Base-by-base conservation (phyloP, 2,329 filamentous ascomycete species). In the Ophiocordyceps camponoti-rufipedis region DNA sequence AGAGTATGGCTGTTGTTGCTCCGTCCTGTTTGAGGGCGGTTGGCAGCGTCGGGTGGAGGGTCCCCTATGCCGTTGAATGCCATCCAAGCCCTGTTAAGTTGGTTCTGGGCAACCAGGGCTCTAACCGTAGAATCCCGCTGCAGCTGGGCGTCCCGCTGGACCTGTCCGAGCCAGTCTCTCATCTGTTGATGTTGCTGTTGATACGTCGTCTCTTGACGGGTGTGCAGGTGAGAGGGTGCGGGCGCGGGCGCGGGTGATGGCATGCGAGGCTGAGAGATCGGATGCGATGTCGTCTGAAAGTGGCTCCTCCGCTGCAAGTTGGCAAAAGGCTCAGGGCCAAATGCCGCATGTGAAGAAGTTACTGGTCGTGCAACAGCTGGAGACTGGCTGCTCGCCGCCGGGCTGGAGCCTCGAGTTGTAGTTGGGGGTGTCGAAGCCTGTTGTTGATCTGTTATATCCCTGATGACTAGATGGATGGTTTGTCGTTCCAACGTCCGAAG, bases 381-480 rank as follows among this genome's bases (percentile, higher is more conserved):
- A 29, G 44, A 5, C 23, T 23, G 23, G 23, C 23, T 47, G 14
- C 51, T 50, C 13, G 52, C 45, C 23, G 52, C 50, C 39, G 51
- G 59, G 50, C 53, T 62, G 33, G 50, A 56, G 48, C 51, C 57
- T 49, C 48, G 55, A 47, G 48, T 53, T 40, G 48, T 48, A 45
- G 49, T 44, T 16, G 53, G 46, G 40, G 56, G 54, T 16, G 53
- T 56, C 10, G 57, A 45, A 16, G 58, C 47, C 18, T 55, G 56
- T 18, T 55, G 56, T 32, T 52, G 48, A 23, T 65, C 62, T 32
- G 51, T 46, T 9, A 53, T 42, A 42, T 67, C 69, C 50, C 70
- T 61, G 41, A 75, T 58, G 19, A 74, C 71, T 11, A 75, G 61
- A 51, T 75, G 72, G 16, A 75, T 64, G 1, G 69, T 72, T 48